Conservation (phyloP, 2,329 filamentous ascomycete genomes). For the Penicillium paneum region DNA sequence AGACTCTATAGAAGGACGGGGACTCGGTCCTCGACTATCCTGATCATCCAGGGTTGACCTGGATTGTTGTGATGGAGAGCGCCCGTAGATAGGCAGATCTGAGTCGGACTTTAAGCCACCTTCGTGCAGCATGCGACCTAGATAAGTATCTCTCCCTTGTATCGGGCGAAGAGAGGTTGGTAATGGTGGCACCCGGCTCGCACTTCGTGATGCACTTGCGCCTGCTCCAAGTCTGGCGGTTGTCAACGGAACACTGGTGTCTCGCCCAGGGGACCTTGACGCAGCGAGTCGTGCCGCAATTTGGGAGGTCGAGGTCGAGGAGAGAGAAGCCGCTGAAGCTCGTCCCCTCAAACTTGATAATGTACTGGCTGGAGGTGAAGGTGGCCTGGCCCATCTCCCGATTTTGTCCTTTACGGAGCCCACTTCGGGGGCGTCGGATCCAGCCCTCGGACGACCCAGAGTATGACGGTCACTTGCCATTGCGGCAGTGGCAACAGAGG, state of each 20-base stretch:
- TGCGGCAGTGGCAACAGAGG: conserved; percentile 17
- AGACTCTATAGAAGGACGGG: conserved; percentile 14
- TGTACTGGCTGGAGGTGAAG: conserved; percentile 11
- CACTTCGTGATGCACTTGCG: conserved; percentile 17
- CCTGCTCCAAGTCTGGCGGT: conserved; percentile 12
- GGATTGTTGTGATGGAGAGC: conserved; percentile 12
- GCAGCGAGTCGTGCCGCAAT: conserved; percentile 38
- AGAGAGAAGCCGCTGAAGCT: conserved; percentile 11
- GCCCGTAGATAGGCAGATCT: background rate
- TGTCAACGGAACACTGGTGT: conserved; percentile 10
- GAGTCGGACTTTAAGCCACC: conserved; percentile 11
- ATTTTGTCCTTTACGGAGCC: conserved; percentile 42
- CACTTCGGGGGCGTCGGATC: conserved; percentile 28
- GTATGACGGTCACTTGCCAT: conserved; percentile 22
- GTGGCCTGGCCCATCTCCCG: conserved; percentile 29
- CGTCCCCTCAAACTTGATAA: conserved; percentile 8
- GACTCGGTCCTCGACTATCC: conserved; percentile 9
- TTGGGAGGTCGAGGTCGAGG: conserved; percentile 27
- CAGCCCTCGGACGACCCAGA: conserved; percentile 14
- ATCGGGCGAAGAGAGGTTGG: conserved; percentile 26
- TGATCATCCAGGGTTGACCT: conserved; percentile 8
- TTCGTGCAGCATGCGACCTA: conserved; percentile 15
- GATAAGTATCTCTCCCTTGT: background rate
- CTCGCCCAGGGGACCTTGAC: conserved; percentile 26
- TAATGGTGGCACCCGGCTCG: conserved; percentile 19